phyloP scores from a whole-genome alignment of 2,329 filamentous ascomycete species.

The Alternaria solani region DNA sequence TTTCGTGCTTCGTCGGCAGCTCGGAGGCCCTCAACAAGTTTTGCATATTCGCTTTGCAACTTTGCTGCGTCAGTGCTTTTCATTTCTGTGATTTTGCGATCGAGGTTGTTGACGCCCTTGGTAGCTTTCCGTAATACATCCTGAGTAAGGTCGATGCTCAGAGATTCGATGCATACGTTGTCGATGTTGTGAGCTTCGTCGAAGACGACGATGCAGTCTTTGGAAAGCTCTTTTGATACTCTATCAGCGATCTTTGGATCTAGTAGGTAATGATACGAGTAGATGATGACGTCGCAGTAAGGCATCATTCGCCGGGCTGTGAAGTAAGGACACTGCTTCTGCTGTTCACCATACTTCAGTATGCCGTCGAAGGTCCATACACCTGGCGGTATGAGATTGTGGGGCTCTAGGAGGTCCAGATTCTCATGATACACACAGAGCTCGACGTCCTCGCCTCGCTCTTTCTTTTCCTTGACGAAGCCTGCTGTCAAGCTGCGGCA shows the following conservation, averaged over 20 bases:
- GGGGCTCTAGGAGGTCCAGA: constrained; percentile 90
- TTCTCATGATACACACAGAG: constrained; percentile 98
- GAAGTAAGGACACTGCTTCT: constrained; percentile 98
- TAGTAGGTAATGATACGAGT: constrained; percentile 97
- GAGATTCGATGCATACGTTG: constrained; percentile 97
- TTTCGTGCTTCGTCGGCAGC: constrained; percentile 88
- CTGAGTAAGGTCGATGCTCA: constrained; percentile 96
- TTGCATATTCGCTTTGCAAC: constrained; percentile 92
- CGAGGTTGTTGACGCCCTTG: constrained; percentile 87
- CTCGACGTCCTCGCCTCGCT: constrained; percentile 91
- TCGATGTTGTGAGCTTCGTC: constrained; percentile 99
- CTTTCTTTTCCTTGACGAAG: constrained; percentile 97
- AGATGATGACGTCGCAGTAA: constrained; percentile 99
- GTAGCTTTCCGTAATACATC: constrained; percentile 92
- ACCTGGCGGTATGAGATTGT: constrained; percentile 92
- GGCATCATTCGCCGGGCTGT: constrained; percentile 98
- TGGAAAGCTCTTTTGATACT: constrained; percentile 93
- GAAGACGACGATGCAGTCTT: constrained; percentile 98
- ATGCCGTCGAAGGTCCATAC: constrained; percentile 95
- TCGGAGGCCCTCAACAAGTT: constrained; percentile 88
- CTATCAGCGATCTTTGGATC: constrained; percentile 97
- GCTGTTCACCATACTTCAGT: constrained; percentile 86
- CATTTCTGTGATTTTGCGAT: constrained; percentile 92
- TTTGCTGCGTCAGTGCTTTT: constrained; percentile 95
- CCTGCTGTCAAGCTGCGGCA: constrained; percentile 95